Evolutionary conservation across 164 flowering plant species (phyloP), one percentile per base, ranked within the genome.

Genomic region (Malania oleifera): DNA sequence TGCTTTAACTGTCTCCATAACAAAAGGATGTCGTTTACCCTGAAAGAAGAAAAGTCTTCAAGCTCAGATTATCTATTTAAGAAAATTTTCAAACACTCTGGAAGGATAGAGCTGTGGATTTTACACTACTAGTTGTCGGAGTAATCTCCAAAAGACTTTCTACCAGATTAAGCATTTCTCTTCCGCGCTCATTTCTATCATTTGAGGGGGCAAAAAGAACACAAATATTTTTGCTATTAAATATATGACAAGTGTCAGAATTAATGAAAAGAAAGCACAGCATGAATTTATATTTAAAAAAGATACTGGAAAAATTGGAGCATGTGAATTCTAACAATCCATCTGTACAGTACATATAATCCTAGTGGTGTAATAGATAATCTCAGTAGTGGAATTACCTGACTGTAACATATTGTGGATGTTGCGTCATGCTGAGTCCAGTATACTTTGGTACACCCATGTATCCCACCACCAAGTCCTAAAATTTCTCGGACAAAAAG

Each of bases 381-480:
- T 39, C 22, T 43, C 22, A 9, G 13, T 6, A 29, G 18, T 23
- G 25, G 26, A 7, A 24, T 65, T 69, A 93, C 99, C 99, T 87
- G 43, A 93, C 86, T n/a, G 99, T 93, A 46, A 93, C 70, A 75
- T 93, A 93, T 57, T 93, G 99, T 57, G 96, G 99, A 82, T 93
- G 99, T 52, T 85, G 80, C 37, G 91, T 80, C 99, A 93, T 93
- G 76, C 85, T 85, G 63, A 87, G 43, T 67, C 96, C 95, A 58
- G 77, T 56, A 71, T 86, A 90, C 59, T 93, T 93, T 43, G 96
- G 99, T 54, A 93, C 99, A 50, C 99, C 99, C 99, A 93, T 93
- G 80, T 93, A 93, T 43, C 99, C 99, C 52, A 93, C 95, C 61
- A 93, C 99, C 67, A 93, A 70, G 79, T 93, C 99, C 99, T 93